Percentiles rank a stretch among this genome's conserved stretches.
Evolutionary conservation across 192 early-diverging fungal genomes (phyloP).

Genomic region (Linnemannia elongata): DNA sequence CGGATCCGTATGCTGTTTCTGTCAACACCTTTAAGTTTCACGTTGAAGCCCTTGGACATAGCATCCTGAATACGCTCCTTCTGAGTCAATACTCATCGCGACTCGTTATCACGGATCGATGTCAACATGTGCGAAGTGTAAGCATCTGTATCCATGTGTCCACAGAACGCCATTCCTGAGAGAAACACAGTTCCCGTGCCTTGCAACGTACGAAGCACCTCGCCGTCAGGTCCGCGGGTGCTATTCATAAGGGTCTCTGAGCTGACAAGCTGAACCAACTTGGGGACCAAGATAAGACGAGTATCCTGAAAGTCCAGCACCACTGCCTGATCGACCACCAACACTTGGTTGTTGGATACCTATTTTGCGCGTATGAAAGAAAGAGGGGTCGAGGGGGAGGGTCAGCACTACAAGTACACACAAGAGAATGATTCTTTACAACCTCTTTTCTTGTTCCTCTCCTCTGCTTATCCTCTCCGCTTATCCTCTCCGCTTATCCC

Average conservation of each 20-base stretch:
- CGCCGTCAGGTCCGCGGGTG: slow-evolving; percentile 32
- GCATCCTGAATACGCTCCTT: slow-evolving; percentile 78
- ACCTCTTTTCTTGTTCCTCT: not conserved
- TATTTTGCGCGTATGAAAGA: slow-evolving; percentile 26
- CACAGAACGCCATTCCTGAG: no score
- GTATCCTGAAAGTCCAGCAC: slow-evolving; percentile 88
- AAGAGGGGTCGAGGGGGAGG: not conserved
- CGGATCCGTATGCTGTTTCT: slow-evolving; percentile 68
- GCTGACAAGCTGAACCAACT: slow-evolving; percentile 67
- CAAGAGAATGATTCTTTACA: not conserved
- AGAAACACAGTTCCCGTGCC: not conserved
- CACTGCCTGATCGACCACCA: slow-evolving; percentile 80
- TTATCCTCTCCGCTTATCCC: no score
- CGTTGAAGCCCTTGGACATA: slow-evolving; percentile 77
- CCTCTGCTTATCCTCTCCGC: no score
- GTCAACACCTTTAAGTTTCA: slow-evolving; percentile 78
- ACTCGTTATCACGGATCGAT: no score
- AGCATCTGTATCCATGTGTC: no score
- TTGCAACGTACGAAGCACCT: slow-evolving; percentile 28
- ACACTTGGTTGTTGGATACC: slow-evolving; percentile 86
- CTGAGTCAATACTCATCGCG: slow-evolving; percentile 72
- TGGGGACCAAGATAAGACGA: slow-evolving; percentile 65
- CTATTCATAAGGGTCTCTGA: slow-evolving; percentile 65
- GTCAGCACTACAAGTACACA: not conserved
- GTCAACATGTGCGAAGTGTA: not conserved